Evolutionary conservation across 805 yeast genomes (phyloP).

Genomic region (Pichia kluyveri): DNA sequence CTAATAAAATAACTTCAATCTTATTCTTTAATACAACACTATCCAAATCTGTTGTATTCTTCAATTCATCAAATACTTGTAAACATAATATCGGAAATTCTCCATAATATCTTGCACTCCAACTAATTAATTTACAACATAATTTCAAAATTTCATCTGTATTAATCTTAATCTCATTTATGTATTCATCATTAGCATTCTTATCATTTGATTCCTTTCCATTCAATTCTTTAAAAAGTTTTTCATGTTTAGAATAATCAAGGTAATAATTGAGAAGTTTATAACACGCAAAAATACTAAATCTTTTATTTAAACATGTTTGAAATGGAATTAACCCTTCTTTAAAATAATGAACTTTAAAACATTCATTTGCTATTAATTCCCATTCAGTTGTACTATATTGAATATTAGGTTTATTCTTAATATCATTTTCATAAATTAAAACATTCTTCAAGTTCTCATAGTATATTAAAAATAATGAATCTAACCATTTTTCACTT

Average conservation of each 20-base stretch:
- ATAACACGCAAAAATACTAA: constrained; percentile 50
- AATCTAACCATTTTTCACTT: constrained; percentile 70
- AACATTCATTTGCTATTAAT: constrained; percentile 49
- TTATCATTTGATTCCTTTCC: background rate
- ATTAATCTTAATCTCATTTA: constrained; percentile 10
- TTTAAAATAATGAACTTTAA: constrained; percentile 38
- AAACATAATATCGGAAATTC: constrained; percentile 40
- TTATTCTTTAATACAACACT: constrained; percentile 28
- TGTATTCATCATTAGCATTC: background rate
- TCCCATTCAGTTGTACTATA: constrained; percentile 73
- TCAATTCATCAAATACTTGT: constrained; percentile 29
- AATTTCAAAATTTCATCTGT: constrained; percentile 32
- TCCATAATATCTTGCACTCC: constrained; percentile 60
- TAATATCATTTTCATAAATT: constrained; percentile 33
- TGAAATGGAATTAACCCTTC: constrained; percentile 44
- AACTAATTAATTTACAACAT: constrained; percentile 44
- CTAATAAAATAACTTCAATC: constrained; percentile 26
- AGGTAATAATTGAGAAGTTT: constrained; percentile 39
- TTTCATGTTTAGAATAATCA: constrained; percentile 14
- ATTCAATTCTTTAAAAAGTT: constrained; percentile 7
- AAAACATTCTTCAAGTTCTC: constrained; percentile 76
- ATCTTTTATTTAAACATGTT: constrained; percentile 47
- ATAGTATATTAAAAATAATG: constrained; percentile 53
- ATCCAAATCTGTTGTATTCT: constrained; percentile 28
- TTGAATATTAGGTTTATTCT: constrained; percentile 20